These are phyloP conservation scores for Camellia sinensis DNA, from an alignment of 148 eudicot genomes.

Conservation along the genomic window DNA sequence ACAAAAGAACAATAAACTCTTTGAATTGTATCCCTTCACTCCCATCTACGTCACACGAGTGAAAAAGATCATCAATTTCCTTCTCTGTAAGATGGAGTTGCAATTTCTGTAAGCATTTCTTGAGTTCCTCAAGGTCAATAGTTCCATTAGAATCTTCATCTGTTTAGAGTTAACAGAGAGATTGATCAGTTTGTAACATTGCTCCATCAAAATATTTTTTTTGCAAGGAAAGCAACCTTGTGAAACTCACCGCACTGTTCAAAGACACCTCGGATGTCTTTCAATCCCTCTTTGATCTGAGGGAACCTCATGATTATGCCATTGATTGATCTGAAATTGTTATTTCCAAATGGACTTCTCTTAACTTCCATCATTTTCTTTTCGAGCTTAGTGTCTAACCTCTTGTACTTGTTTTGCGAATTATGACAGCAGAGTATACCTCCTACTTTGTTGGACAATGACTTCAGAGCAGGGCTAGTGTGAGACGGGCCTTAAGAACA, in stretches of 20 bases:
- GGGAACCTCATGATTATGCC: slow-evolving; percentile 67
- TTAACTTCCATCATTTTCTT: slow-evolving; percentile 55
- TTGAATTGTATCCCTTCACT: slow-evolving; percentile 53
- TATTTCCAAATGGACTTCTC: slow-evolving; percentile 32
- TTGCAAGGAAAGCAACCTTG: background rate
- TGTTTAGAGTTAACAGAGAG: slow-evolving; percentile 12
- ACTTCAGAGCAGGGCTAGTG: slow-evolving; percentile 40
- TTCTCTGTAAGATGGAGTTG: slow-evolving; percentile 36
- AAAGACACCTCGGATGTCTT: slow-evolving; percentile 48
- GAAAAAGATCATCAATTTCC: slow-evolving; percentile 61
- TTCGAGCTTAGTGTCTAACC: slow-evolving; percentile 50
- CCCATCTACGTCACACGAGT: slow-evolving; percentile 54
- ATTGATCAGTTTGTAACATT: background rate
- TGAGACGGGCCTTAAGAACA: slow-evolving; percentile 35
- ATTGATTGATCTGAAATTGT: slow-evolving; percentile 51
- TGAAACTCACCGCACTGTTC: slow-evolving; percentile 51
- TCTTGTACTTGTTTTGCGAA: slow-evolving; percentile 43
- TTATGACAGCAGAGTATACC: slow-evolving; percentile 38
- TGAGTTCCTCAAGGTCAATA: slow-evolving; percentile 53
- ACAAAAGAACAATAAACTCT: slow-evolving; percentile 65
- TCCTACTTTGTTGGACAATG: slow-evolving; percentile 44
- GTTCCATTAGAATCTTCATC: slow-evolving; percentile 56
- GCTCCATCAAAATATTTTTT: too few relatives aligned
- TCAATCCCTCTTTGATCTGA: slow-evolving; percentile 55
- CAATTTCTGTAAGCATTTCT: slow-evolving; percentile 43